Evolutionary conservation across 495 filamentous ascomycete species (phyloP).

Genomic region (Aspergillus indologenus): DNA sequence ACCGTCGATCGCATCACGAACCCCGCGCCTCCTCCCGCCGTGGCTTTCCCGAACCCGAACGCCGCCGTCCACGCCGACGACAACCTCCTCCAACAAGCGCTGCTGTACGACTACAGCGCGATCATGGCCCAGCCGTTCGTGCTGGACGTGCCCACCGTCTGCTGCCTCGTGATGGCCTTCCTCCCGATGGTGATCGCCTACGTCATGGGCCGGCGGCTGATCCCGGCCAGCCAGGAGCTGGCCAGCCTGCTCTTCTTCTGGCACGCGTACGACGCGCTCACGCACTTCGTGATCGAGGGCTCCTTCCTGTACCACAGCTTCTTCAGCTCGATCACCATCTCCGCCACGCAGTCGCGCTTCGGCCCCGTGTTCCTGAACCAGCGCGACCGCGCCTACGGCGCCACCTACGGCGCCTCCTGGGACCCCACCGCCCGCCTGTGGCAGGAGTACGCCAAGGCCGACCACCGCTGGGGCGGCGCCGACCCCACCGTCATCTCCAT

Average conservation of each 20-base stretch:
- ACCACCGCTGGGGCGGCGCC: constrained; percentile 74
- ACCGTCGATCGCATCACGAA: not conserved
- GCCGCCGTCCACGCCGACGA: not conserved
- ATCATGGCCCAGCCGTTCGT: constrained; percentile 26
- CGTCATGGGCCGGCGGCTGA: constrained; percentile 29
- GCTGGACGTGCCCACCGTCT: constrained; percentile 47
- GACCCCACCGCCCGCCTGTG: constrained; percentile 67
- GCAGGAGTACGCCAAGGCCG: constrained; percentile 92
- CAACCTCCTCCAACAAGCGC: not conserved
- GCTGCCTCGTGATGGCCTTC: constrained; percentile 51
- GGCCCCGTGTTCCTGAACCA: constrained; percentile 52
- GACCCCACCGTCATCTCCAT: constrained; percentile 77
- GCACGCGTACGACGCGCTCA: constrained; percentile 89
- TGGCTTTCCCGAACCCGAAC: not conserved
- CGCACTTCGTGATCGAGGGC: constrained; percentile 85
- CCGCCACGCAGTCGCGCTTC: constrained; percentile 30
- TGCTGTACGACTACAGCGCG: not conserved
- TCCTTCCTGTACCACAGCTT: constrained; percentile 92
- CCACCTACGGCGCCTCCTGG: constrained; percentile 55
- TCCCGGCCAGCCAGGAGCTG: constrained; percentile 40
- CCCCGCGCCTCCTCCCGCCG: not conserved
- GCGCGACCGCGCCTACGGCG: constrained; percentile 64
- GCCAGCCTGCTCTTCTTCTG: constrained; percentile 82
- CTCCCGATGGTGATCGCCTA: constrained; percentile 54
- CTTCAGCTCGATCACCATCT: constrained; percentile 60